Evolutionary conservation across 2,329 filamentous ascomycete genomes (phyloP).

Genomic region (Monilinia polystroma): DNA sequence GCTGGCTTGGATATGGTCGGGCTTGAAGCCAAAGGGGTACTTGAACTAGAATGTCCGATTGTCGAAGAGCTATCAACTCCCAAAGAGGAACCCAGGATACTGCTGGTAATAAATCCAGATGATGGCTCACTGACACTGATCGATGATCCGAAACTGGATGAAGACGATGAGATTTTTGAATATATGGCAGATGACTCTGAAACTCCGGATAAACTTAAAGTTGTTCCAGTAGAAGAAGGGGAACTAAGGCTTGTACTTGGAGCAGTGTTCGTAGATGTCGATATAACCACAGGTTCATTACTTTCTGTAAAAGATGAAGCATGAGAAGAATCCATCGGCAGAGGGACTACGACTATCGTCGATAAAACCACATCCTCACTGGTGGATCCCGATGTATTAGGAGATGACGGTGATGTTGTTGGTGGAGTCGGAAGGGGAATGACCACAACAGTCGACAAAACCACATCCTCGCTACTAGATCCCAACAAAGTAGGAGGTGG

Average conservation of each 20-base stretch:
- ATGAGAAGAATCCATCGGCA: slow-evolving; percentile 1
- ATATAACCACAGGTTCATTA: background rate
- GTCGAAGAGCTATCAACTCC: background rate
- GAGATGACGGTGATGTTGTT: background rate
- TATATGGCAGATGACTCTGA: no score
- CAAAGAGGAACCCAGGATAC: background rate
- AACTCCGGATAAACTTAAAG: background rate
- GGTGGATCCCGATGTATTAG: background rate
- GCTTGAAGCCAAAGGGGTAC: background rate
- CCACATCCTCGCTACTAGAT: background rate
- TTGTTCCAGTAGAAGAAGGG: slow-evolving; percentile 11
- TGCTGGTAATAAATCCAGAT: background rate
- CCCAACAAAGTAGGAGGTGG: background rate
- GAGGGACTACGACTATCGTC: slow-evolving; percentile 30
- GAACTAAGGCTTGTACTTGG: slow-evolving; percentile 26
- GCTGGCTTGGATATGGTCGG: background rate
- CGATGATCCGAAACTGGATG: no score
- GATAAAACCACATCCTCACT: background rate
- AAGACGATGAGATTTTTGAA: no score
- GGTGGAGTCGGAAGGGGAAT: slow-evolving; percentile 25
- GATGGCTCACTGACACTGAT: no score
- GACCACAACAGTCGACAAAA: slow-evolving; percentile 30
- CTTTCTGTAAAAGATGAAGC: background rate
- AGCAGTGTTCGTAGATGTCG: background rate
- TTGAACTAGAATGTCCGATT: slow-evolving; percentile 9